Evolutionary conservation across 148 eudicot genomes (phyloP).

Genomic region (Cornus florida): DNA sequence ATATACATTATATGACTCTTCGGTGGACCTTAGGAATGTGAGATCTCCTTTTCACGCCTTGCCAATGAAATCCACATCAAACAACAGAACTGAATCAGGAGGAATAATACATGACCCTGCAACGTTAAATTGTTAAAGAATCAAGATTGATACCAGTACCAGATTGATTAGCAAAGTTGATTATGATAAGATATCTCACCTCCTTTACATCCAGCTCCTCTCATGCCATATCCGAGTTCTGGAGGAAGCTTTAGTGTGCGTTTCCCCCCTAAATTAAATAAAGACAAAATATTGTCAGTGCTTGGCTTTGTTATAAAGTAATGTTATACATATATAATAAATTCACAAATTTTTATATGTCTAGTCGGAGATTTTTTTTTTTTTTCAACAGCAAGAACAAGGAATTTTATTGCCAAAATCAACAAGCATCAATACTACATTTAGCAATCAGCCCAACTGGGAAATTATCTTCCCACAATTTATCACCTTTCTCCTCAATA

Average conservation of each 20-base stretch:
- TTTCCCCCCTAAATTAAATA: constrained; percentile 62
- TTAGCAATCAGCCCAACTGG: too few relatives aligned
- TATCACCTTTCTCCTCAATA: too few relatives aligned
- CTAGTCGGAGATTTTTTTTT: too few relatives aligned
- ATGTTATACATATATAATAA: too few relatives aligned
- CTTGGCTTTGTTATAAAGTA: background rate
- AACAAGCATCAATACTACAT: too few relatives aligned
- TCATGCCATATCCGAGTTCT: constrained; percentile 68
- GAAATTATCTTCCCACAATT: too few relatives aligned
- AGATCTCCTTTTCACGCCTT: constrained; percentile 31
- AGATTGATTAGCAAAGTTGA: background rate
- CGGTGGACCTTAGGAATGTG: background rate
- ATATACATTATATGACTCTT: background rate
- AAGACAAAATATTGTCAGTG: background rate
- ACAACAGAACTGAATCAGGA: constrained; percentile 78
- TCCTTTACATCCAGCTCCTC: constrained; percentile 96
- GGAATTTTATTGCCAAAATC: too few relatives aligned
- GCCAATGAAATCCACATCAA: constrained; percentile 86
- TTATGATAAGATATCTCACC: constrained; percentile 37
- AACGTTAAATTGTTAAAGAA: background rate
- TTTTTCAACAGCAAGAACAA: too few relatives aligned
- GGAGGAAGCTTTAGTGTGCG: constrained; percentile 75
- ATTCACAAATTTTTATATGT: background rate
- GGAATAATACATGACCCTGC: constrained; percentile 91
- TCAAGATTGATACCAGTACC: background rate